Conservation (phyloP, 2,329 filamentous ascomycete genomes). For the Septoria petroselini region DNA sequence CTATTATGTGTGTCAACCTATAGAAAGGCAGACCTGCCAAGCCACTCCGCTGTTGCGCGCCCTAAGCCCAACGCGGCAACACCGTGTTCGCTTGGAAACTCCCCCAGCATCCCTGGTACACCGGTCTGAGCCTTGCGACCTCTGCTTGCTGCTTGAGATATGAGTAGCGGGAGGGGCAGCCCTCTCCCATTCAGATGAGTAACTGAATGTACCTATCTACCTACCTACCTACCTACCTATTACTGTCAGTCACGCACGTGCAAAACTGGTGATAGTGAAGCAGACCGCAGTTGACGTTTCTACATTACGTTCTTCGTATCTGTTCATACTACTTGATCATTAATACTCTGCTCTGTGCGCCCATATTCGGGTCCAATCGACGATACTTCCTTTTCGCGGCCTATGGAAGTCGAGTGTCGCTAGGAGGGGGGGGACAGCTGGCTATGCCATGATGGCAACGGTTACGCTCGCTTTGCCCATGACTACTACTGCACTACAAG, state of each 20-base stretch:
- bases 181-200: no score
- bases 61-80: background rate
- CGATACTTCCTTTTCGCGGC: background rate
- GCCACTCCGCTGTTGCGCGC: background rate
- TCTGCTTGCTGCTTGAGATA: background rate
- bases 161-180: background rate
- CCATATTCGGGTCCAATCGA: background rate
- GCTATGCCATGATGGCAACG: slow-evolving; percentile 5
- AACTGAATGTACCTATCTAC: no score
- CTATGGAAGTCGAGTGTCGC: background rate
- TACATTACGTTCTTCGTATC: background rate
- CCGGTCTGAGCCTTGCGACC: background rate
- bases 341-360: no score
- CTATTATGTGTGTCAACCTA: background rate
- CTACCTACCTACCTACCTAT: no score
- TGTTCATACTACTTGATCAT: no score
- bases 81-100: background rate
- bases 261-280: background rate
- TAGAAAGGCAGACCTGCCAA: background rate
- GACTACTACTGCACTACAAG: background rate
- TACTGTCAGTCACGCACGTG: background rate
- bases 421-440: no score
- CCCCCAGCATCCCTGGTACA: background rate
- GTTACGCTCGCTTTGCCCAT: slow-evolving; percentile 2
- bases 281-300: no score